Evolutionary conservation across 176 grass and related monocot species (phyloP).

Genomic region (Bonia amplexicaulis): DNA sequence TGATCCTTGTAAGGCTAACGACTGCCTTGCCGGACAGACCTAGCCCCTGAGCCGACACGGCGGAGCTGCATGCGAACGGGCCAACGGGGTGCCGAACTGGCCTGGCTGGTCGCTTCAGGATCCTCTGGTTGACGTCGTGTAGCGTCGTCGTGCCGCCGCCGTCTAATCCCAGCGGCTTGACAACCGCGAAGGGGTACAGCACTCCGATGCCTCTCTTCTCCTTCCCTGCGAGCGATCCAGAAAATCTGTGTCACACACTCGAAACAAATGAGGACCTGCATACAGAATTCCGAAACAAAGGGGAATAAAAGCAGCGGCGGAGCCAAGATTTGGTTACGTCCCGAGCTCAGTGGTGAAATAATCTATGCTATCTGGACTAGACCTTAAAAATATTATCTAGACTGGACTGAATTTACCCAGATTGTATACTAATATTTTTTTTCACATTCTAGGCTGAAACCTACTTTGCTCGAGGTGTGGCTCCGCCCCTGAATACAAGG

Average conservation of each 20-base stretch:
- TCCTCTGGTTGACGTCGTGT: slow-evolving; percentile 61
- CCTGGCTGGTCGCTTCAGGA: slow-evolving; percentile 61
- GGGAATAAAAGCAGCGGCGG: no score
- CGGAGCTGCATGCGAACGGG: slow-evolving; percentile 47
- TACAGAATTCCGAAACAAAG: not conserved
- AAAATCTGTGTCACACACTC: not conserved
- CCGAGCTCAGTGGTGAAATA: no score
- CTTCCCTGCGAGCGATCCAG: slow-evolving; percentile 17
- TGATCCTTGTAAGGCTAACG: slow-evolving; percentile 76
- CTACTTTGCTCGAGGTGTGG: no score
- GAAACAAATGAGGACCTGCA: not conserved
- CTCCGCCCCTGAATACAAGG: no score
- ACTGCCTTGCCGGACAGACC: slow-evolving; percentile 81
- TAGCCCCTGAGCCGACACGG: slow-evolving; percentile 18
- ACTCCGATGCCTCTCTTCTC: slow-evolving; percentile 28
- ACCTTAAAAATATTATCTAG: no score
- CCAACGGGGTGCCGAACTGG: slow-evolving; percentile 81
- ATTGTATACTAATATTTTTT: no score
- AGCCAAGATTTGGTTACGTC: no score
- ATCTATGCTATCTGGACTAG: no score
- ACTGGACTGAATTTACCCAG: no score
- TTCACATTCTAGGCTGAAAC: no score
- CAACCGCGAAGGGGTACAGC: slow-evolving; percentile 62
- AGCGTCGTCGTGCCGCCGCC: slow-evolving; percentile 57
- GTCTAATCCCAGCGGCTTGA: slow-evolving; percentile 72